These are phyloP conservation scores for Maudiozyma saulgeensis DNA, from an alignment of 805 yeast species.

Conservation along the genomic window DNA sequence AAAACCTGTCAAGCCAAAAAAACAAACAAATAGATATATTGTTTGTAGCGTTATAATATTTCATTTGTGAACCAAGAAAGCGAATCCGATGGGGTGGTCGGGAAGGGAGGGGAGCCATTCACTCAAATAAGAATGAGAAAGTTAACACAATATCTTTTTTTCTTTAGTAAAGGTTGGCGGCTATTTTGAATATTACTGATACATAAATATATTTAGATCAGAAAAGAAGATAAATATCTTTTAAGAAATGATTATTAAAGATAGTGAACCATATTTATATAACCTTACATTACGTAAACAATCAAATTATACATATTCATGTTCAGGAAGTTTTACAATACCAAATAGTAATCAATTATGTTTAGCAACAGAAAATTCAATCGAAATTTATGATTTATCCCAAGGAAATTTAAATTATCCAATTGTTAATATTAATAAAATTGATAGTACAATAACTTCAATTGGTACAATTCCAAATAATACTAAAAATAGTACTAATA, in stretches of 20 bases:
- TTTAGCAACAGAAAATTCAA: not conserved
- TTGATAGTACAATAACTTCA: conserved; percentile 10
- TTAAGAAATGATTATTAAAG: conserved; percentile 10
- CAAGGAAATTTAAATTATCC: not conserved
- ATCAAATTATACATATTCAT: conserved; percentile 41
- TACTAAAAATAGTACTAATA: not conserved
- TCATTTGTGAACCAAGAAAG: too few relatives aligned
- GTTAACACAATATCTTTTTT: too few relatives aligned
- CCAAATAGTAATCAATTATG: not conserved
- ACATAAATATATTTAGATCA: too few relatives aligned
- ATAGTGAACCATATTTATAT: conserved; percentile 35
- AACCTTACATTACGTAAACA: conserved; percentile 63
- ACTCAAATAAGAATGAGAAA: too few relatives aligned
- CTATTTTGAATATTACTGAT: too few relatives aligned
- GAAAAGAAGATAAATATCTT: too few relatives aligned
- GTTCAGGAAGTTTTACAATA: conserved; percentile 53
- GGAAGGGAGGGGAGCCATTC: too few relatives aligned
- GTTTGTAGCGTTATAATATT: too few relatives aligned
- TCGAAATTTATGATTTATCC: not conserved
- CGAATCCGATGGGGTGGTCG: too few relatives aligned
- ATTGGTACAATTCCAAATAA: not conserved
- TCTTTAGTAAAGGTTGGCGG: too few relatives aligned
- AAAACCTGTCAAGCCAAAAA: too few relatives aligned
- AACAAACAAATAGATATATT: too few relatives aligned
- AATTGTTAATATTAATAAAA: not conserved